These are phyloP conservation scores for Mrakia frigida DNA, from an alignment of 768 basidiomycete species.

Conservation along the genomic window DNA sequence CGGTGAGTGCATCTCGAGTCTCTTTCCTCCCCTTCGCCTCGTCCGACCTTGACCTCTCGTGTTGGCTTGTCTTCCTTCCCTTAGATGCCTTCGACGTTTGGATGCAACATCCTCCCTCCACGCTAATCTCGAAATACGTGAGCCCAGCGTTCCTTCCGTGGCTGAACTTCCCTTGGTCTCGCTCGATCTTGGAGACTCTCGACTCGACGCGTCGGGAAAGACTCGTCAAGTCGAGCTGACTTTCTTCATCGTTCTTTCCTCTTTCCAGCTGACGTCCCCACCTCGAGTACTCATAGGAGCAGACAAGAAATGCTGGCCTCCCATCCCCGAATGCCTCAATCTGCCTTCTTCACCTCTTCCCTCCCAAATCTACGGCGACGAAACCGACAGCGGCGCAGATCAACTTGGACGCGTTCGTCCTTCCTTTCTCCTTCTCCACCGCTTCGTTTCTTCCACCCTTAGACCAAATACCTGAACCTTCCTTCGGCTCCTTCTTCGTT, in stretches of 20 bases:
- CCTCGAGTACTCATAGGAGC: slow-evolving; percentile 7
- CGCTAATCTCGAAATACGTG: background rate
- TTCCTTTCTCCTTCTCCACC: no score
- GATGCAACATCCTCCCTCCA: slow-evolving; percentile 18
- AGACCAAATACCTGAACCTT: no score
- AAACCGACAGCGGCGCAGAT: slow-evolving; percentile 6
- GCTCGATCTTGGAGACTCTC: background rate
- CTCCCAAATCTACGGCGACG: background rate
- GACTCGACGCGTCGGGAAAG: background rate
- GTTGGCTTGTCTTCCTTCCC: background rate
- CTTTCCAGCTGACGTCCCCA: background rate
- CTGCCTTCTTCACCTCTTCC: background rate
- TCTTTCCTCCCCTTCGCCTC: background rate
- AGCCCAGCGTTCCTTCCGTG: no score
- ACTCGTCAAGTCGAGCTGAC: no score
- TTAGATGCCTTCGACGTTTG: slow-evolving; percentile 16
- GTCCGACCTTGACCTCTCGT: background rate
- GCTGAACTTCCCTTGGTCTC: background rate
- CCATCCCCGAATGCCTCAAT: background rate
- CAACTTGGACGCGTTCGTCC: no score
- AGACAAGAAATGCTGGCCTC: slow-evolving; percentile 21
- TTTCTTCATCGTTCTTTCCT: no score
- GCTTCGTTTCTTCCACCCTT: no score
- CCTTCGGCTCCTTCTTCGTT: background rate
- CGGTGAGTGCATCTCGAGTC: background rate